phyloP scores from a whole-genome alignment of 495 filamentous ascomycete species.

The Aspergillus kassunensis region DNA sequence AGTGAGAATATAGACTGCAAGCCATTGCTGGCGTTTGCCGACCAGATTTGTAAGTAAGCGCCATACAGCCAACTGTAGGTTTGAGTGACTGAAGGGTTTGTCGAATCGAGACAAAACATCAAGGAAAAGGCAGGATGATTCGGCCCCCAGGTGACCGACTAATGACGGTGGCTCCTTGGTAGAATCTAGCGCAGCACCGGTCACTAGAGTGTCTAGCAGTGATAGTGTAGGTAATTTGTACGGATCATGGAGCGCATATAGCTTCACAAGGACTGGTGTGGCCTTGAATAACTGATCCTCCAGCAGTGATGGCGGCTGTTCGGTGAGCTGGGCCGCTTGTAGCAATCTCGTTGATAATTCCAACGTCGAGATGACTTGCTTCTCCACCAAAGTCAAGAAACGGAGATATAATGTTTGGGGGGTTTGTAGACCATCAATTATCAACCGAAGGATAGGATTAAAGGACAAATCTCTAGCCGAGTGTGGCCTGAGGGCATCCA shows the following conservation, averaged over 20 bases:
- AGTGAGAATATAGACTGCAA: constrained; percentile 87
- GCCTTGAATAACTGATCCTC: constrained; percentile 77
- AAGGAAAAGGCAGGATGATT: constrained; percentile 78
- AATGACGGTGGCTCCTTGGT: constrained; percentile 79
- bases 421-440: constrained; percentile 62
- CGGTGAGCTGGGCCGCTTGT: constrained; percentile 61
- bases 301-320: constrained; percentile 56
- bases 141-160: constrained; percentile 78
- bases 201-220: constrained; percentile 71
- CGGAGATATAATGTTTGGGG: constrained; percentile 60
- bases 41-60: constrained; percentile 81
- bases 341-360: constrained; percentile 64
- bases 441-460: constrained; percentile 69
- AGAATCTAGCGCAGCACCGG: constrained; percentile 54
- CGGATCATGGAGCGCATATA: constrained; percentile 67
- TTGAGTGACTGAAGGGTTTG: constrained; percentile 60
- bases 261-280: constrained; percentile 66
- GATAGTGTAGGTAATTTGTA: constrained; percentile 62
- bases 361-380: constrained; percentile 61
- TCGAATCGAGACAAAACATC: constrained; percentile 74
- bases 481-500: constrained; percentile 69
- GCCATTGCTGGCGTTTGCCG: constrained; percentile 89
- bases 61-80: constrained; percentile 69
- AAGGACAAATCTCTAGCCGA: constrained; percentile 66
- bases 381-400: constrained; percentile 51